Evolutionary conservation across 176 grass and related monocot species (phyloP).

Genomic region (Guadua angustifolia): DNA sequence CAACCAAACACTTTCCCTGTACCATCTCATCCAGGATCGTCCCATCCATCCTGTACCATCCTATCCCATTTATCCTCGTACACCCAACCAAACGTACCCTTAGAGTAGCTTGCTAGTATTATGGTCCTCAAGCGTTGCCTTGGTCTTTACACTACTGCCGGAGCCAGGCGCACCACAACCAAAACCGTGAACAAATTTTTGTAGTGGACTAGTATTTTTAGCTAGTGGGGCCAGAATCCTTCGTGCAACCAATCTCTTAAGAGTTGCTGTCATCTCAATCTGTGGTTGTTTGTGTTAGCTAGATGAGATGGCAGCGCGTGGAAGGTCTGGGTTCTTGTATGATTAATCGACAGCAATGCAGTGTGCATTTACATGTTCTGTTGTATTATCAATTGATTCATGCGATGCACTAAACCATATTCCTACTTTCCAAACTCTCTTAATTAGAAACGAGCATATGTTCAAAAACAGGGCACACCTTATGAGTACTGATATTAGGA

Average conservation of each 20-base stretch:
- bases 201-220: not conserved
- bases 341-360: not conserved
- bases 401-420: not conserved
- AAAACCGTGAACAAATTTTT: not conserved
- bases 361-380: not conserved
- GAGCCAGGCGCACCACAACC: not conserved
- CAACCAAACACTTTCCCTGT: no score
- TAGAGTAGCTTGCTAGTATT: not conserved
- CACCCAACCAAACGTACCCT: no score
- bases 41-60: no score
- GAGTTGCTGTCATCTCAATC: not conserved
- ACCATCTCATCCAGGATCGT: no score
- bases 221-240: not conserved
- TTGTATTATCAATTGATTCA: not conserved
- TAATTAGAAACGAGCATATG: not conserved
- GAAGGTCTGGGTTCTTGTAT: not conserved
- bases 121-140: no score
- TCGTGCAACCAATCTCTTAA: not conserved
- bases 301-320: not conserved
- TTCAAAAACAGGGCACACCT: not conserved
- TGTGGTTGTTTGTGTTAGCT: not conserved
- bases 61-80: no score
- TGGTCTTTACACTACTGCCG: not conserved
- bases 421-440: not conserved
- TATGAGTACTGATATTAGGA: not conserved